A percentile compares a stretch with the other conserved stretches of the same genome.
phyloP scores from a whole-genome alignment of 192 early-diverging fungal genomes.

The Backusella macrospora region DNA sequence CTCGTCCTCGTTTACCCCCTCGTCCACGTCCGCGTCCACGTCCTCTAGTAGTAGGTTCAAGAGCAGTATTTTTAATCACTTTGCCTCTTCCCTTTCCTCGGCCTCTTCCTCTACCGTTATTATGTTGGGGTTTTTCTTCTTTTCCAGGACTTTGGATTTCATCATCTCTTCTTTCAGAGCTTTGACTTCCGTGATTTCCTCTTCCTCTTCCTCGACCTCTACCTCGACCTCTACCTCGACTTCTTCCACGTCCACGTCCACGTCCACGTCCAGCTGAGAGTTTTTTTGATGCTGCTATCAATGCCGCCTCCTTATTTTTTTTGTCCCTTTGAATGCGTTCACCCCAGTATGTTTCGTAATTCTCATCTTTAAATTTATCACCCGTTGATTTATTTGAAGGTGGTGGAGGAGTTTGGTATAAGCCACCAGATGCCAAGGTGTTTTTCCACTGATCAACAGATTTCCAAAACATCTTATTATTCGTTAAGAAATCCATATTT shows the following conservation, averaged over 20 bases:
- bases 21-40: too few species aligned
- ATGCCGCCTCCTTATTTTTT: not conserved
- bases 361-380: not conserved
- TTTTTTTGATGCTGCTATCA: not conserved
- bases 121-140: too few species aligned
- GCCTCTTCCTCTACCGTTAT: too few species aligned
- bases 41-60: too few species aligned
- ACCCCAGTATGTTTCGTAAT: not conserved
- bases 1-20: too few species aligned
- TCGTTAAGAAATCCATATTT: not conserved
- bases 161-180: too few species aligned
- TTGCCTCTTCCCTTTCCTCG: too few species aligned
- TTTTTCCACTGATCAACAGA: not conserved
- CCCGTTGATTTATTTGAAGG: not conserved
- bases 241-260: not conserved
- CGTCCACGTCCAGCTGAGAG: not conserved
- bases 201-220: not conserved
- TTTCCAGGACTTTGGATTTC: too few species aligned
- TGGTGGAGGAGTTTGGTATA: not conserved
- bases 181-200: not conserved
- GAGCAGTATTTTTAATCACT: too few species aligned
- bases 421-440: not conserved
- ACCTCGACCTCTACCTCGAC: not conserved
- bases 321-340: not conserved
- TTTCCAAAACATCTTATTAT: not conserved